Evolutionary conservation across 805 yeast genomes (phyloP).

Genomic region (Suhomyces pyralidae): DNA sequence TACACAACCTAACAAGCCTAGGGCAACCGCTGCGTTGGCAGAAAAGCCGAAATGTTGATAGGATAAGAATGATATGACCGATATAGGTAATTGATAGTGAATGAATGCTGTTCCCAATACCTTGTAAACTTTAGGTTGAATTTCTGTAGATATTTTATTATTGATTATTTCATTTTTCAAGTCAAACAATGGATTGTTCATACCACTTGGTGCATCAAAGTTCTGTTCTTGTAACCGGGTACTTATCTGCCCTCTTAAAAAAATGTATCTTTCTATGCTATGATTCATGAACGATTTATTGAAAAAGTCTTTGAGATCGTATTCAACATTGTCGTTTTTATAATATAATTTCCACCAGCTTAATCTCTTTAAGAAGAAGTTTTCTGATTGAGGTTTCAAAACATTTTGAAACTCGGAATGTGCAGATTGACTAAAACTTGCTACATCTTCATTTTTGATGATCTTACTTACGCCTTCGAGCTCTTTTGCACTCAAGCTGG

Average conservation of each 20-base stretch:
- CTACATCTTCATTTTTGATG: slow-evolving; percentile 22
- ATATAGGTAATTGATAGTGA: slow-evolving; percentile 38
- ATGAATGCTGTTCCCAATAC: slow-evolving; percentile 27
- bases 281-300: slow-evolving; percentile 31
- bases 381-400: slow-evolving; percentile 30
- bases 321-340: slow-evolving; percentile 43
- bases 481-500: slow-evolving; percentile 13
- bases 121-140: slow-evolving; percentile 37
- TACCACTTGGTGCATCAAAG: slow-evolving; percentile 11
- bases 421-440: slow-evolving; percentile 25
- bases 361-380: slow-evolving; percentile 28
- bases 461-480: slow-evolving; percentile 17
- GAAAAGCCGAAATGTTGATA: slow-evolving; percentile 34
- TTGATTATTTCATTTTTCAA: slow-evolving; percentile 32
- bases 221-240: slow-evolving; percentile 26
- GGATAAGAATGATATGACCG: slow-evolving; percentile 27
- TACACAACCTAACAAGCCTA: slow-evolving; percentile 37
- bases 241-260: slow-evolving; percentile 35
- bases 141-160: slow-evolving; percentile 24
- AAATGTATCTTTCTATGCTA: slow-evolving; percentile 39
- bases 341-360: slow-evolving; percentile 43
- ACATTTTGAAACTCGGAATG: slow-evolving; percentile 36
- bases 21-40: slow-evolving; percentile 30
- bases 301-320: slow-evolving; percentile 39
- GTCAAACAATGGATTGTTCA: slow-evolving; percentile 27